Conservation (phyloP, 139 green algal species). For the Ettlia oleoabundans region DNA sequence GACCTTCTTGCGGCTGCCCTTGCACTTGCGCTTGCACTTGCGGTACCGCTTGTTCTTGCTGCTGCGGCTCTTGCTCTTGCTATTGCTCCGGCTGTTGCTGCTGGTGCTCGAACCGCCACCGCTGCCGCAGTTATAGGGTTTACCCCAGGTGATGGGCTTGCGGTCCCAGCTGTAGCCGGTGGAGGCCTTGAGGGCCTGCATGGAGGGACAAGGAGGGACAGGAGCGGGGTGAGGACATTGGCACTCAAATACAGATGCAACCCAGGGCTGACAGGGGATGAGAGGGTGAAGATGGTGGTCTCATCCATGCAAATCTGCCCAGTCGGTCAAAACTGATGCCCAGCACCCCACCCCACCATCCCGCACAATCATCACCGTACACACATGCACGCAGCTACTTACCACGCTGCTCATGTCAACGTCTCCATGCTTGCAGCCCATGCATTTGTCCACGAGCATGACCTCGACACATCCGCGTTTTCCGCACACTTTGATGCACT, state of each 20-base stretch:
- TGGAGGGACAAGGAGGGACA: background rate
- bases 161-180: conserved; percentile 19
- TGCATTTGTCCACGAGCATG: background rate
- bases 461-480: background rate
- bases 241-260: background rate
- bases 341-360: no score
- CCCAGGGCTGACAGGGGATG: background rate
- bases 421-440: background rate
- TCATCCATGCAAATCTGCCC: no score
- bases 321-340: no score
- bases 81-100: background rate
- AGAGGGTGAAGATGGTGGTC: background rate
- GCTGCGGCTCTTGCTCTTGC: background rate
- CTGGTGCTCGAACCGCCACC: background rate
- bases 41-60: background rate
- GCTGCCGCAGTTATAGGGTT: background rate
- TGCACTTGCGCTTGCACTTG: background rate
- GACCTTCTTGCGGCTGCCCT: background rate
- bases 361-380: background rate
- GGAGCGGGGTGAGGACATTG: background rate
- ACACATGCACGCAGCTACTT: background rate
- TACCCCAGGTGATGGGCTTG: conserved; percentile 16
- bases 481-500: background rate
- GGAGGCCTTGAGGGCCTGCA: background rate
- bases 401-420: conserved; percentile 7